phyloP scores from a whole-genome alignment of 2,329 filamentous ascomycete genomes.

The Ophiostoma montium region DNA sequence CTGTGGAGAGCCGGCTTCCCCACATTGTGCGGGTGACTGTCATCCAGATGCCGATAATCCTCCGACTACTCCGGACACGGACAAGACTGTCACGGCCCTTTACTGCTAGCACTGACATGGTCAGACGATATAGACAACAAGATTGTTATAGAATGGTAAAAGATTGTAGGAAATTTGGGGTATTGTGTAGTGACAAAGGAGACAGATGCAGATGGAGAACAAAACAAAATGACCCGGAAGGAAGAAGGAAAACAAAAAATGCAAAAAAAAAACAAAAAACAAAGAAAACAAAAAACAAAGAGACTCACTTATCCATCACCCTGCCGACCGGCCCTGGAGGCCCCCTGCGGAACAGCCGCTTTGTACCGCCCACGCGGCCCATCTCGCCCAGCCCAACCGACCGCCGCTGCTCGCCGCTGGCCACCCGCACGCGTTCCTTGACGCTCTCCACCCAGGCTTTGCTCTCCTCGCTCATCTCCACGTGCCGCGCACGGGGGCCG shows the following conservation, averaged over 20 bases:
- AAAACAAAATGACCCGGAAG: background rate
- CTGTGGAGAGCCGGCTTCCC: too few species aligned
- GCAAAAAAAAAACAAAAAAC: background rate
- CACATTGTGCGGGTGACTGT: too few species aligned
- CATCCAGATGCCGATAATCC: too few species aligned
- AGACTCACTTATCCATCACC: background rate
- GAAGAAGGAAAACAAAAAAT: background rate
- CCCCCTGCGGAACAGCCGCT: constrained; percentile 46
- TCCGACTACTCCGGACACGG: too few species aligned
- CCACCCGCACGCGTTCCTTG: constrained; percentile 62
- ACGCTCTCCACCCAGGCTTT: constrained; percentile 71
- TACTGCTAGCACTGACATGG: too few species aligned
- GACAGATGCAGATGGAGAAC: background rate
- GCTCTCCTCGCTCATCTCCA: constrained; percentile 57
- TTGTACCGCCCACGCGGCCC: constrained; percentile 58
- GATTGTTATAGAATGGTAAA: background rate
- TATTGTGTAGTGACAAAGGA: constrained; percentile 6
- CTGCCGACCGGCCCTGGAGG: background rate
- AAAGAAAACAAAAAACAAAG: background rate
- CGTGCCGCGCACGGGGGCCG: constrained; percentile 51
- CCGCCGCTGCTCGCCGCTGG: constrained; percentile 44
- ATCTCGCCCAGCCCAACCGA: constrained; percentile 48
- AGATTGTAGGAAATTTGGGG: constrained; percentile 2
- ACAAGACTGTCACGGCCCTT: too few species aligned
- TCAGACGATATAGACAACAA: background rate